phyloP scores from a whole-genome alignment of 2,329 filamentous ascomycete genomes.

The Botrytis hyacinthi region DNA sequence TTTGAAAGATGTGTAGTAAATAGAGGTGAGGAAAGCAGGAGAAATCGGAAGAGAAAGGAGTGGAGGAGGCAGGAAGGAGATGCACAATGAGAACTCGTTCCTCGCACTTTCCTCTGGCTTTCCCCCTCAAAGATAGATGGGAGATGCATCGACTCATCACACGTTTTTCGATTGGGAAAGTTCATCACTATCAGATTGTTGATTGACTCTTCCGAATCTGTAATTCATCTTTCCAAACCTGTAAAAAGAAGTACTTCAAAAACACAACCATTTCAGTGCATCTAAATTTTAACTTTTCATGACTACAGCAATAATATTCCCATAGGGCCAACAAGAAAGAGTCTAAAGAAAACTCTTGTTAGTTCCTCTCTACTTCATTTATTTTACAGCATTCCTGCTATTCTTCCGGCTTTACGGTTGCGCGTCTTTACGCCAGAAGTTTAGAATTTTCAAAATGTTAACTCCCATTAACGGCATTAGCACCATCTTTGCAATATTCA shows the following conservation, averaged over 20 bases:
- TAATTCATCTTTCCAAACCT: neutral
- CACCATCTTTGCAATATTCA: no score
- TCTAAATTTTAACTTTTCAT: fast-evolving
- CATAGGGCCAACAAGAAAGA: neutral
- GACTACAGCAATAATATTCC: neutral
- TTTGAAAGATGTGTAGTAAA: neutral
- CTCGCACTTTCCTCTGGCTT: neutral
- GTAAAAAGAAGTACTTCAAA: neutral
- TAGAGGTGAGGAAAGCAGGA: neutral
- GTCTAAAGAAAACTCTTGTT: fast-evolving
- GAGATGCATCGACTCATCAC: fast-evolving
- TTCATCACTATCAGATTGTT: neutral
- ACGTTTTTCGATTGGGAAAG: fast-evolving
- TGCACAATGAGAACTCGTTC: neutral
- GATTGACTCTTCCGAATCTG: neutral
- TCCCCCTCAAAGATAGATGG: neutral
- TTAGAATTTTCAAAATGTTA: no score
- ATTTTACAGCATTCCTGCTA: neutral
- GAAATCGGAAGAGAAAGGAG: neutral
- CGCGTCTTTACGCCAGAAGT: no score
- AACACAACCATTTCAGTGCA: neutral
- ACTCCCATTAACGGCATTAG: no score
- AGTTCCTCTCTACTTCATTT: fast-evolving
- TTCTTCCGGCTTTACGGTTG: neutral
- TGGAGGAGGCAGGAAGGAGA: neutral